Percentiles rank a stretch among this genome's conserved stretches.
Conservation (phyloP, 495 filamentous ascomycete genomes). For the Jackrogersella minutella region DNA sequence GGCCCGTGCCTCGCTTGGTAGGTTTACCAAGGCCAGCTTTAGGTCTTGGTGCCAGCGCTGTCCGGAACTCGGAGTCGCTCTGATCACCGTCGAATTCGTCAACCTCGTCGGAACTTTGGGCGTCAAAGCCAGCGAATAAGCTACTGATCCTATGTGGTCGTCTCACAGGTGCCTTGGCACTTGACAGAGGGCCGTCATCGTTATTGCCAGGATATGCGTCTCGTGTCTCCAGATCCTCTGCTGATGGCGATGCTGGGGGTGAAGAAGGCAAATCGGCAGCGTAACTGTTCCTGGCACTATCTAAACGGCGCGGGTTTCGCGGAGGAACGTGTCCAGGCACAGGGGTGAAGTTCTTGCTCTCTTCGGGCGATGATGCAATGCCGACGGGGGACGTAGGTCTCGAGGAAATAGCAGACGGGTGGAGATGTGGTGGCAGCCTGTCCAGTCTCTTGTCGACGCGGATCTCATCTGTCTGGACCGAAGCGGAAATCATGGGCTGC, state of each 20-base stretch:
- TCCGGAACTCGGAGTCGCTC: slow-evolving; percentile 70
- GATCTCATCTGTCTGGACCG: slow-evolving; percentile 92
- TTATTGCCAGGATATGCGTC: slow-evolving; percentile 84
- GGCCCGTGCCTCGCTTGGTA: slow-evolving; percentile 47
- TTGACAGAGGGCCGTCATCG: slow-evolving; percentile 77
- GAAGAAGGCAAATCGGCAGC: slow-evolving; percentile 57
- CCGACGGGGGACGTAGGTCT: slow-evolving; percentile 62
- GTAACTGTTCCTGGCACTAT: slow-evolving; percentile 52
- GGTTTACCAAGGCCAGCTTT: slow-evolving; percentile 43
- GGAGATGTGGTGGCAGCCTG: slow-evolving; percentile 77
- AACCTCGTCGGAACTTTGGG: slow-evolving; percentile 63
- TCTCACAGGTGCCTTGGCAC: slow-evolving; percentile 66
- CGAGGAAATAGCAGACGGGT: slow-evolving; percentile 73
- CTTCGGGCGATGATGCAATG: slow-evolving; percentile 38
- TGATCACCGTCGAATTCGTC: slow-evolving; percentile 69
- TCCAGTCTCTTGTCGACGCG: slow-evolving; percentile 75
- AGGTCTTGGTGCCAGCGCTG: slow-evolving; percentile 67
- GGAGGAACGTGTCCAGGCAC: slow-evolving; percentile 60
- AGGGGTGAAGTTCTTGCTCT: slow-evolving; percentile 56
- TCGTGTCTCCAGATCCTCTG: slow-evolving; percentile 53
- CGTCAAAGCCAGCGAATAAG: slow-evolving; percentile 83
- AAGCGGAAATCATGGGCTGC: slow-evolving; percentile 66
- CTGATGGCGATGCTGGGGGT: slow-evolving; percentile 46
- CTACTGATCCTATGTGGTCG: slow-evolving; percentile 79
- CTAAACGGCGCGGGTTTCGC: slow-evolving; percentile 60